Percentiles rank a stretch among this genome's conserved stretches.
Conservation (phyloP, 2,329 filamentous ascomycete genomes). For the Ustilaginoidea virens region DNA sequence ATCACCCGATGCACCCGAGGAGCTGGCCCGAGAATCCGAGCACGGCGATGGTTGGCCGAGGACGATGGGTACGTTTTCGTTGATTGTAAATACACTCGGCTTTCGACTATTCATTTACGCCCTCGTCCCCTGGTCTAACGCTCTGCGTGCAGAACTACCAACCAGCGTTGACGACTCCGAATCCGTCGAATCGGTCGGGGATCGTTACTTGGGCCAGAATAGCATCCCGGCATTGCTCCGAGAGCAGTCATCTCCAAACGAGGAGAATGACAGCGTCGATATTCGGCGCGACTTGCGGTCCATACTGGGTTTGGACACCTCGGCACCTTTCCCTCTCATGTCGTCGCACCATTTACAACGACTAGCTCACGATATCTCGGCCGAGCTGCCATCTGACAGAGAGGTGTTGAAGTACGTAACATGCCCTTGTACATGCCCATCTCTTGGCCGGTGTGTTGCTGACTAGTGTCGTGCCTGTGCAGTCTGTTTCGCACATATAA, state of each 20-base stretch:
- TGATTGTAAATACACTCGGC: too few relatives aligned
- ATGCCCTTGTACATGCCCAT: too few relatives aligned
- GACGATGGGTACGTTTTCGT: slow-evolving; percentile 23
- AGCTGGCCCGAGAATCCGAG: slow-evolving; percentile 18
- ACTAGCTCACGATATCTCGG: slow-evolving; percentile 43
- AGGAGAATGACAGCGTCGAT: slow-evolving; percentile 35
- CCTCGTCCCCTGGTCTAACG: slow-evolving; percentile 6
- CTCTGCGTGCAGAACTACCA: slow-evolving; percentile 11
- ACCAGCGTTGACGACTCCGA: slow-evolving; percentile 38
- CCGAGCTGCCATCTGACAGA: slow-evolving; percentile 46
- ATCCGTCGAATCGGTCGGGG: slow-evolving; percentile 35
- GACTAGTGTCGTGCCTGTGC: too few relatives aligned
- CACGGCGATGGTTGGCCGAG: slow-evolving; percentile 27
- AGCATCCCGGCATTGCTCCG: slow-evolving; percentile 50
- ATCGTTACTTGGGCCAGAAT: slow-evolving; percentile 50
- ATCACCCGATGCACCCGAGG: slow-evolving; percentile 15
- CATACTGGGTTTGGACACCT: slow-evolving; percentile 49
- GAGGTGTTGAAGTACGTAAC: slow-evolving; percentile 46
- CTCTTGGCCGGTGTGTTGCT: too few relatives aligned
- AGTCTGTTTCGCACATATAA: slow-evolving; percentile 52
- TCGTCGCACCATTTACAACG: slow-evolving; percentile 44
- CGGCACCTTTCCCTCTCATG: slow-evolving; percentile 52
- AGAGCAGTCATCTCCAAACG: slow-evolving; percentile 40
- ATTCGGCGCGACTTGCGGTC: slow-evolving; percentile 51
- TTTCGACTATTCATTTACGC: too few relatives aligned